Base-by-base conservation (phyloP, 768 basidiomycete species). In the Trametes elegans region DNA sequence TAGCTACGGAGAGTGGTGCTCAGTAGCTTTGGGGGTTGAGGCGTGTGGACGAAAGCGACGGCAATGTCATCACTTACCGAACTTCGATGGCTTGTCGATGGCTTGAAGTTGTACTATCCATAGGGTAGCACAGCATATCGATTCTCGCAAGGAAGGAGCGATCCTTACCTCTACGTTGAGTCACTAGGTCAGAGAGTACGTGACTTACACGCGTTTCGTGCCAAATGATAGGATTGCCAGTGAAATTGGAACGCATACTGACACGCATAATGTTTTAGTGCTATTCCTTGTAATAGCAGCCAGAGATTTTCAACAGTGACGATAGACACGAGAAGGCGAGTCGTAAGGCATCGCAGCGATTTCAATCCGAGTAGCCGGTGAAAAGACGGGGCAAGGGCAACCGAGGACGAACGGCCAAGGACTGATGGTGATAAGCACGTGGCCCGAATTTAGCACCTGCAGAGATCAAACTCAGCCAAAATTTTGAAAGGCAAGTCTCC, bases 401-500 rank as follows among this genome's bases (percentile, higher is more conserved):
- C 6, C 5, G 10, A 26, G n/a, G 47, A 27, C 24, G 35, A 48
- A n/a, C 38, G 23, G 23, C 24, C 24, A 32, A 7, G 29, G 32
- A 32, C 31, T 45, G 51, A 38, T 53, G 51, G 24, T 52, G 50
- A 43, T 53, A 44, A 53, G 42, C 59, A 56, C 59, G 59, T 55
- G 49, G 59, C 44, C 44, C 36, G 47, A 40, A 41, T 34, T 40
- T 42, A 51, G 47, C 27, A 41, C 11, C 38, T 41, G 28, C 51
- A 53, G n/a, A n/a, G 51, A 53, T 53, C 55, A 31, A 60, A 59
- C 57, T 59, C 60, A 55, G 57, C 62, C 65, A 64, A 66, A 66
- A 61, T 61, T 66, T 66, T 66, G 65, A 31, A n/a, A n/a, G n/a
- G 18, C 41, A 27, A 42, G 19, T 38, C 42, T 43, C 51, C 42